These are phyloP conservation scores for Corylus heterophylla DNA, from an alignment of 306 rosid species.

Conservation along the genomic window DNA sequence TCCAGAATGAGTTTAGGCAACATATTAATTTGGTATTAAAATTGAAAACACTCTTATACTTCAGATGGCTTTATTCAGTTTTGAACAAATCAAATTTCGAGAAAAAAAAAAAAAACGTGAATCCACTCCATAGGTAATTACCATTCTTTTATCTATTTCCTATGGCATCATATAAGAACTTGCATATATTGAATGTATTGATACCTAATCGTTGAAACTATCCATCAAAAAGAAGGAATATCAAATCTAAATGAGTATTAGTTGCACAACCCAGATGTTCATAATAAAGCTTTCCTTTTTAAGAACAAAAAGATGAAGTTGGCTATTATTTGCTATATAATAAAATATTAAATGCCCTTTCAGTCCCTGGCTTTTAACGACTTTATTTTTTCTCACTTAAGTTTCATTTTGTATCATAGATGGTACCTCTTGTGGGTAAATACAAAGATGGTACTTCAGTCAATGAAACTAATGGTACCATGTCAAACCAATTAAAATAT, in stretches of 20 bases:
- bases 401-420: no score
- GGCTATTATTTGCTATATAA: background rate
- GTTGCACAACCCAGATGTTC: background rate
- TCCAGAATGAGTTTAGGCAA: slow-evolving; percentile 5
- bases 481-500: no score
- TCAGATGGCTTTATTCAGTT: background rate
- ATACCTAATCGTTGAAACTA: background rate
- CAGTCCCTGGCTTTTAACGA: no score
- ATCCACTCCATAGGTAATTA: background rate
- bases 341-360: no score
- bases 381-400: no score
- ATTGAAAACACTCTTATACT: background rate
- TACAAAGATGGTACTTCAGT: no score
- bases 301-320: background rate
- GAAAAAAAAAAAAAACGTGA: background rate
- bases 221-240: background rate
- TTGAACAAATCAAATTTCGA: background rate
- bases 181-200: background rate
- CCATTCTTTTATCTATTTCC: background rate
- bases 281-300: background rate
- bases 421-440: no score
- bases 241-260: no score
- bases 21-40: background rate
- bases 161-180: slow-evolving; percentile 1
- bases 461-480: no score